phyloP scores from a whole-genome alignment of 2,329 filamentous ascomycete genomes.

The Penicillium sp. region DNA sequence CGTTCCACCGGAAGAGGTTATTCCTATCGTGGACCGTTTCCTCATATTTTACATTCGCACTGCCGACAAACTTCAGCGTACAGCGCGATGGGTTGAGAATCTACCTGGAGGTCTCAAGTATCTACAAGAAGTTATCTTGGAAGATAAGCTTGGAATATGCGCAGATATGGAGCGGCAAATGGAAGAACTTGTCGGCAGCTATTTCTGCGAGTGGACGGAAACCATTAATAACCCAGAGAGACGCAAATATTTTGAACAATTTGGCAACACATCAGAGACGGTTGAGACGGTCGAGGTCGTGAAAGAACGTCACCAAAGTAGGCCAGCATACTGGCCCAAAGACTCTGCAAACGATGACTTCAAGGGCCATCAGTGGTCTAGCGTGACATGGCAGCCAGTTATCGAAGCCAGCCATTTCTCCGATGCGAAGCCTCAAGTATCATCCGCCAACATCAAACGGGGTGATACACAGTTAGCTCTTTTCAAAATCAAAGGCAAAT shows the following conservation, averaged over 20 bases:
- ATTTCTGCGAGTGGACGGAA: constrained; percentile 91
- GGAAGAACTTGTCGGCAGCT: constrained; percentile 75
- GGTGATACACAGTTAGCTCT: constrained; percentile 86
- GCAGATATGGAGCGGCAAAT: constrained; percentile 83
- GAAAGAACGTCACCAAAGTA: constrained; percentile 65
- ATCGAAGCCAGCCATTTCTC: constrained; percentile 67
- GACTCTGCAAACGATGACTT: constrained; percentile 68
- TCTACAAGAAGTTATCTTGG: constrained; percentile 73
- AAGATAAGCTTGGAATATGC: constrained; percentile 82
- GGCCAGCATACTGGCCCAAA: constrained; percentile 74
- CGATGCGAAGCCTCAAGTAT: constrained; percentile 36
- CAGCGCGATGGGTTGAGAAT: constrained; percentile 80
- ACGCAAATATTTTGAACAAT: constrained; percentile 70
- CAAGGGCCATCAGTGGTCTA: constrained; percentile 62
- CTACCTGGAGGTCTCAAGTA: constrained; percentile 81
- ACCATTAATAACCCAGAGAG: constrained; percentile 67
- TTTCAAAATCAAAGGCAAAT: constrained; percentile 76
- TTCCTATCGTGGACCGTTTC: constrained; percentile 82
- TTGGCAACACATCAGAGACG: constrained; percentile 74
- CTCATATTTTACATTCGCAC: constrained; percentile 93
- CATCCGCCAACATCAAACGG: constrained; percentile 73
- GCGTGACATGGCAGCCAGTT: constrained; percentile 73
- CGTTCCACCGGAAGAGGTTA: constrained; percentile 74
- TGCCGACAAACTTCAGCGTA: constrained; percentile 83
- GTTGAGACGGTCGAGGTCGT: constrained; percentile 67